Conservation (phyloP, 164 flowering plant species). For the Piper betle region DNA sequence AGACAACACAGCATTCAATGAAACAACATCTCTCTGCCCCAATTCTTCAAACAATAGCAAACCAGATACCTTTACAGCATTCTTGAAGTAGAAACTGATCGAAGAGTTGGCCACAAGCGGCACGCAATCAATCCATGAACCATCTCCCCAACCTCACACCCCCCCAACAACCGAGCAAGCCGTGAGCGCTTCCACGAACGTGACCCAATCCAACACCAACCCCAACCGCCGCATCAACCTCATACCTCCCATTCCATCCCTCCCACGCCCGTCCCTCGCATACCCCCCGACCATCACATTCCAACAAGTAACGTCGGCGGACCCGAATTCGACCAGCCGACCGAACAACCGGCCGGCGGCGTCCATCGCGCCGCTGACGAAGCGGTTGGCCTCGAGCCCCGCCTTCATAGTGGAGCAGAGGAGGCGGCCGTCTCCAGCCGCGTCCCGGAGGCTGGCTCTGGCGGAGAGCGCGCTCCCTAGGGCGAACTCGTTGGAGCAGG, state of each 20-base stretch:
- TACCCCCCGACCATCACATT: slow-evolving; percentile 45
- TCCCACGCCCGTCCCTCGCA: slow-evolving; percentile 25
- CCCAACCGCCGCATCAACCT: slow-evolving; percentile 18
- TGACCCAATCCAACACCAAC: slow-evolving; percentile 23
- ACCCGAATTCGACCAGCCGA: slow-evolving; percentile 26
- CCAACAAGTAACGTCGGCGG: slow-evolving; percentile 26
- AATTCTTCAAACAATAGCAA: slow-evolving; percentile 24
- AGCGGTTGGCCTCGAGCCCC: too few species aligned
- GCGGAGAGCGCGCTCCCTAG: too few species aligned
- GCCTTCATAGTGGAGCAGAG: too few species aligned
- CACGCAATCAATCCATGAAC: slow-evolving; percentile 30
- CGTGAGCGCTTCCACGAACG: slow-evolving; percentile 31
- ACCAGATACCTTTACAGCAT: slow-evolving; percentile 17
- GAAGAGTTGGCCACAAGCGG: slow-evolving; percentile 31
- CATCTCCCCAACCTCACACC: slow-evolving; percentile 23
- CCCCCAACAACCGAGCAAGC: slow-evolving; percentile 23
- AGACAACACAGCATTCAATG: slow-evolving; percentile 41
- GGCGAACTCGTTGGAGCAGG: too few species aligned
- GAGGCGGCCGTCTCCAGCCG: too few species aligned
- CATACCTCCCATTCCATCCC: slow-evolving; percentile 19
- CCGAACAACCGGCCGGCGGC: slow-evolving; percentile 31
- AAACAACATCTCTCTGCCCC: slow-evolving; percentile 26
- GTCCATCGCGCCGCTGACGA: too few species aligned
- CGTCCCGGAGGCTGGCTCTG: too few species aligned
- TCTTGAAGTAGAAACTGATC: slow-evolving; percentile 34